A percentile compares a stretch with the other conserved stretches of the same genome.
phyloP scores from a whole-genome alignment of 345 rosid species.

The Lepidium aucheri region DNA sequence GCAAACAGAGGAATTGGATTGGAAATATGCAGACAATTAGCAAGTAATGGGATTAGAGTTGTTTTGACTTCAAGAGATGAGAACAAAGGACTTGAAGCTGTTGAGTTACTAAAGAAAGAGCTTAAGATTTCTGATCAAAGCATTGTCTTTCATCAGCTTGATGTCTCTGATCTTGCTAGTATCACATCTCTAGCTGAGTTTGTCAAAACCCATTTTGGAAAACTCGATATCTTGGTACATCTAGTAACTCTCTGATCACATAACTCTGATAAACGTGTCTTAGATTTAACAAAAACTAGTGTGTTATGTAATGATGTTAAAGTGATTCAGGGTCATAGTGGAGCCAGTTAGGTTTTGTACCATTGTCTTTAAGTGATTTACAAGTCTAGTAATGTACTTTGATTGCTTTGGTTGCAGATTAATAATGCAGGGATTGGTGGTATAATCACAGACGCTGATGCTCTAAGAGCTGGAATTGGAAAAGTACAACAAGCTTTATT shows the following conservation, averaged over 20 bases:
- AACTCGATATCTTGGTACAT: slow-evolving; percentile 48
- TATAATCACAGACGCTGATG: slow-evolving; percentile 7
- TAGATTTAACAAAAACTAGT: too few species aligned
- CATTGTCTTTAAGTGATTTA: not conserved
- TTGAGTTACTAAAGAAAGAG: slow-evolving; percentile 27
- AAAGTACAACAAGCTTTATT: slow-evolving; percentile 1
- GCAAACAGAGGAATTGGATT: slow-evolving; percentile 46
- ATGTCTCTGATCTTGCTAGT: slow-evolving; percentile 34
- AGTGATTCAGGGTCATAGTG: not conserved
- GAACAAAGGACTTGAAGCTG: slow-evolving; percentile 36
- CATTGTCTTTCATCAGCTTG: slow-evolving; percentile 44
- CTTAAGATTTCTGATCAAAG: slow-evolving; percentile 21
- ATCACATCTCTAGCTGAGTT: slow-evolving; percentile 33
- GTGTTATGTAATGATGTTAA: too few species aligned
- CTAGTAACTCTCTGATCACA: too few species aligned
- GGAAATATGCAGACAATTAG: slow-evolving; percentile 33
- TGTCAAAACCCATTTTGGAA: slow-evolving; percentile 32
- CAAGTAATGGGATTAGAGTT: slow-evolving; percentile 17
- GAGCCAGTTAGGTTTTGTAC: not conserved
- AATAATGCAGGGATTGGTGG: slow-evolving; percentile 50
- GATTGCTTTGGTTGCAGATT: slow-evolving; percentile 34
- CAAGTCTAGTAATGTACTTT: not conserved
- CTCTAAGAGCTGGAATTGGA: slow-evolving; percentile 11
- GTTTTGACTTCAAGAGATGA: slow-evolving; percentile 37
- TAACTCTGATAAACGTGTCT: too few species aligned